Conservation (phyloP, 306 rosid genomes). For the Dryas alaskensis region DNA sequence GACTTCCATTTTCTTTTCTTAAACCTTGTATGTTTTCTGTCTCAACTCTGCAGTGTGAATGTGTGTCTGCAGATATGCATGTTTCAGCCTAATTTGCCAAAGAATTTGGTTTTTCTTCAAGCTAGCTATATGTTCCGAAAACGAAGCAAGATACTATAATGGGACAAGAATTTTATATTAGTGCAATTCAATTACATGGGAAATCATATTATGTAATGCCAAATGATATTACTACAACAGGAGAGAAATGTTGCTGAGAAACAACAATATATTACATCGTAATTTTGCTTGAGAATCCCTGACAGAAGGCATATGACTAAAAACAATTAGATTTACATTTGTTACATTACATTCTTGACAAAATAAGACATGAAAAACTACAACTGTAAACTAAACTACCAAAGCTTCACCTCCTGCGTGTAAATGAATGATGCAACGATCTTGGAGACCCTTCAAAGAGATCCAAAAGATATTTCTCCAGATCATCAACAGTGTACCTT, state of each 20-base stretch:
- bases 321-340: slow-evolving; percentile 5
- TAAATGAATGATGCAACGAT: slow-evolving; percentile 24
- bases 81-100: too few relatives aligned
- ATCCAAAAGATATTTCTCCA: slow-evolving; percentile 44
- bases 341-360: not conserved
- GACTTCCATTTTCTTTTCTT: too few relatives aligned
- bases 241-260: not conserved
- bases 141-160: not conserved
- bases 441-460: slow-evolving; percentile 53
- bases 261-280: not conserved
- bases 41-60: too few relatives aligned
- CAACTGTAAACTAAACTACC: not conserved
- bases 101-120: too few relatives aligned
- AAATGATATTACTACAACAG: not conserved
- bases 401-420: slow-evolving; percentile 34
- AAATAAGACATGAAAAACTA: not conserved
- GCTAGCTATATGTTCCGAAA: too few relatives aligned
- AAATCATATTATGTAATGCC: not conserved
- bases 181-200: not conserved
- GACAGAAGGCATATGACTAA: not conserved
- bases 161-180: not conserved
- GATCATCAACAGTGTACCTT: slow-evolving; percentile 52
- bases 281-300: not conserved
- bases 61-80: too few relatives aligned
- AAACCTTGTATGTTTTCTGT: too few relatives aligned